A percentile compares a stretch with the other conserved stretches of the same genome.
Conservation (phyloP, 1,284 basidiomycete genomes). For the Malassezia restricta region DNA sequence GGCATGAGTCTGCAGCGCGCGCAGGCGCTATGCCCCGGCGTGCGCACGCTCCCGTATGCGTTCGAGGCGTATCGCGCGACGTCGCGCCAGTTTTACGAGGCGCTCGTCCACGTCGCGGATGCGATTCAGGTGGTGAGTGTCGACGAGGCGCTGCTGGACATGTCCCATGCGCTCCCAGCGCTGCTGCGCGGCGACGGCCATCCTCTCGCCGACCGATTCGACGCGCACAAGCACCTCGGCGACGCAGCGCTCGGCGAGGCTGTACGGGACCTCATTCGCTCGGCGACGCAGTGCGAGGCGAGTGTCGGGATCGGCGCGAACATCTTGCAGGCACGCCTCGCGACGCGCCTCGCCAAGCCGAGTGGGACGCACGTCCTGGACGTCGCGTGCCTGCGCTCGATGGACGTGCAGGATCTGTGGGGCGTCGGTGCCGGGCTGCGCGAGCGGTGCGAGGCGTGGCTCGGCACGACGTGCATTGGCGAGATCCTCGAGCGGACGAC, state of each 20-base stretch:
- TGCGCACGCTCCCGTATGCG: slow-evolving; percentile 79
- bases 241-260: slow-evolving; percentile 53
- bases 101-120: slow-evolving; percentile 75
- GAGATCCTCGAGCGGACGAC: slow-evolving; percentile 48
- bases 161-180: slow-evolving; percentile 49
- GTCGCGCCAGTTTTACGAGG: slow-evolving; percentile 79
- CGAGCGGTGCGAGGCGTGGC: slow-evolving; percentile 54
- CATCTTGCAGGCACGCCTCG: slow-evolving; percentile 79
- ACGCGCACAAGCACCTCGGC: not conserved
- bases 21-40: slow-evolving; percentile 27
- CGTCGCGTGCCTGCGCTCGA: slow-evolving; percentile 54
- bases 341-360: slow-evolving; percentile 81
- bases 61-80: slow-evolving; percentile 53
- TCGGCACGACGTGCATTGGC: slow-evolving; percentile 61
- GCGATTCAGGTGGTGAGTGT: slow-evolving; percentile 89
- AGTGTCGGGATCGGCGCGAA: slow-evolving; percentile 78
- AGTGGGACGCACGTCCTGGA: slow-evolving; percentile 69
- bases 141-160: slow-evolving; percentile 87
- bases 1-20: slow-evolving; percentile 67
- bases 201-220: not conserved
- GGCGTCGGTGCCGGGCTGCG: slow-evolving; percentile 60
- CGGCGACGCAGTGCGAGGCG: slow-evolving; percentile 67
- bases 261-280: slow-evolving; percentile 63
- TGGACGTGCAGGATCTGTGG: slow-evolving; percentile 75
- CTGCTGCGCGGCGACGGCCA: not conserved